Conservation (phyloP, 2,329 filamentous ascomycete genomes). For the Colletotrichum gloeosporioides region DNA sequence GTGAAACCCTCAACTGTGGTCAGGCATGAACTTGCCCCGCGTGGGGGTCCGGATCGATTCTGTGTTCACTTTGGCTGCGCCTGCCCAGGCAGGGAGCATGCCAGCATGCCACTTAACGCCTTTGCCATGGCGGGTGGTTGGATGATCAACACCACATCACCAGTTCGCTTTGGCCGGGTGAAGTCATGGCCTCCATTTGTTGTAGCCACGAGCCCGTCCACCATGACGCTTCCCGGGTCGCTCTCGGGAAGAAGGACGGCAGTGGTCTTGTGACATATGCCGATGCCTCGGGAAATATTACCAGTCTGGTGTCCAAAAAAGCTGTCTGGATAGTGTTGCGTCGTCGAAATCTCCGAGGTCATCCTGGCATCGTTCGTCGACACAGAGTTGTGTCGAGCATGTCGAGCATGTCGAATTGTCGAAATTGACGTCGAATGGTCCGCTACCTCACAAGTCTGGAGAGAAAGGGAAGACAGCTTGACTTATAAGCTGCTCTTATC, state of each 20-base stretch:
- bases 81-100: conserved; percentile 5
- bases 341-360: not conserved
- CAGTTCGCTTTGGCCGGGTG: not conserved
- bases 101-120: conserved; percentile 8
- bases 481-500: conserved; percentile 20
- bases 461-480: not conserved
- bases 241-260: not conserved
- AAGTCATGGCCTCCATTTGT: conserved; percentile 10
- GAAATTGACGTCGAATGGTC: not conserved
- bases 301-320: not conserved
- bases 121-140: not conserved
- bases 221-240: not conserved
- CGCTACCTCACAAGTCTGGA: not conserved
- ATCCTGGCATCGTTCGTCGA: not conserved
- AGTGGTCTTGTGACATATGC: not conserved
- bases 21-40: conserved; percentile 19
- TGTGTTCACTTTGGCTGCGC: not conserved
- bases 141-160: conserved; percentile 11
- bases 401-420: not conserved
- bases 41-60: conserved; percentile 14
- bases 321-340: not conserved
- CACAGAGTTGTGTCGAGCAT: not conserved
- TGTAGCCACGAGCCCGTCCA: not conserved
- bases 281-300: not conserved
- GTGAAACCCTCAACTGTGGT: not conserved